Evolutionary conservation across 2,329 filamentous ascomycete species (phyloP).

Genomic region (Fusarium sp.): DNA sequence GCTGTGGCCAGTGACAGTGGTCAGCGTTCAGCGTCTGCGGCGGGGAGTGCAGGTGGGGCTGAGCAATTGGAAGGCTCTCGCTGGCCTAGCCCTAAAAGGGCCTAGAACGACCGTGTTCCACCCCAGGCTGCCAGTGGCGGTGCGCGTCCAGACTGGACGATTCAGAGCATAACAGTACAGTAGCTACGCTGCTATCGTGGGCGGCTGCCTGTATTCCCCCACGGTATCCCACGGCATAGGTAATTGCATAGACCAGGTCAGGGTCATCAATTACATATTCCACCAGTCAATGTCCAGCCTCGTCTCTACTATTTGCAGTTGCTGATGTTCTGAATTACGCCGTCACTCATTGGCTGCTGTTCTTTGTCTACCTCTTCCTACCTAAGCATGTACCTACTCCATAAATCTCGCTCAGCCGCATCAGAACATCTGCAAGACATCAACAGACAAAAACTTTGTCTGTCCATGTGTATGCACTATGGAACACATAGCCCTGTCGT

Average conservation of each 20-base stretch:
- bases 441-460: neutral
- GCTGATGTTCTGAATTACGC: neutral
- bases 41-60: constrained; percentile 16
- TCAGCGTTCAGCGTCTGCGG: constrained; percentile 10
- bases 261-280: neutral
- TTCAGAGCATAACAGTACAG: neutral
- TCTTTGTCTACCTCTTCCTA: neutral
- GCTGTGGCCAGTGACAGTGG: neutral
- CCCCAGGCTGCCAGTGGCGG: constrained; percentile 32
- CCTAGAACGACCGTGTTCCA: constrained; percentile 23
- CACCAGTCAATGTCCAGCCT: neutral
- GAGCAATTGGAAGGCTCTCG: constrained; percentile 20
- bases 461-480: neutral
- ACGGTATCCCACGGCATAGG: neutral
- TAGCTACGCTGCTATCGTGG: neutral
- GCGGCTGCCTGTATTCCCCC: neutral
- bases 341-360: neutral
- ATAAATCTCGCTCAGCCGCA: neutral
- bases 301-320: neutral
- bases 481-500: neutral
- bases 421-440: neutral
- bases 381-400: neutral
- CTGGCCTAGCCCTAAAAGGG: constrained; percentile 13
- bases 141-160: constrained; percentile 24
- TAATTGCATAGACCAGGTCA: neutral